Evolutionary conservation across 495 filamentous ascomycete species (phyloP).

Genomic region (Talaromyces borbonicus): DNA sequence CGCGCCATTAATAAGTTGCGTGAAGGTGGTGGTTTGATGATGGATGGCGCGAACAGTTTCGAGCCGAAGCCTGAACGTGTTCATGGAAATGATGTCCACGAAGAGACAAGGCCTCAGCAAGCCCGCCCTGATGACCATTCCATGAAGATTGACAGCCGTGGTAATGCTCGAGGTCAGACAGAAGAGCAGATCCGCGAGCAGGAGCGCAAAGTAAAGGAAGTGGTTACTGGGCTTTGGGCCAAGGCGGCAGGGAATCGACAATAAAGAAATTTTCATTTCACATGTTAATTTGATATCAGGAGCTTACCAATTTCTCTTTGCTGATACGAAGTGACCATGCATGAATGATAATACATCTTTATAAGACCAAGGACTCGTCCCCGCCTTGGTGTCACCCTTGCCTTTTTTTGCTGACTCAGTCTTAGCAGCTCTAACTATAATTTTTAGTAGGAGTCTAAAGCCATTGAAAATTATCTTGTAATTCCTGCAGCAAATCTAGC

Average conservation of each 20-base stretch:
- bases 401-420: no score
- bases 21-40: constrained; percentile 69
- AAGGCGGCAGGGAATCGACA: constrained; percentile 1
- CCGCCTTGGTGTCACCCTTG: no score
- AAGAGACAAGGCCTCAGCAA: constrained; percentile 22
- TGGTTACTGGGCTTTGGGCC: constrained; percentile 50
- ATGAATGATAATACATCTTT: no score
- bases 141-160: constrained; percentile 46
- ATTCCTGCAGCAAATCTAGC: not conserved
- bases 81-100: constrained; percentile 31
- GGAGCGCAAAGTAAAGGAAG: constrained; percentile 50
- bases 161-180: constrained; percentile 54
- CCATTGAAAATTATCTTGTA: no score
- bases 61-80: constrained; percentile 49
- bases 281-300: no score
- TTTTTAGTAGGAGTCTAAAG: no score
- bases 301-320: no score
- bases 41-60: constrained; percentile 66
- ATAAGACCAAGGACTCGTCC: no score
- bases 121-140: constrained; percentile 19
- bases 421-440: no score
- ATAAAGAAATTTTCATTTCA: not conserved
- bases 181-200: constrained; percentile 55
- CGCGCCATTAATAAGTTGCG: constrained; percentile 95
- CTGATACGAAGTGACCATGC: no score